Conservation (phyloP, 2,329 filamentous ascomycete genomes). For the Esteya vermicola region DNA sequence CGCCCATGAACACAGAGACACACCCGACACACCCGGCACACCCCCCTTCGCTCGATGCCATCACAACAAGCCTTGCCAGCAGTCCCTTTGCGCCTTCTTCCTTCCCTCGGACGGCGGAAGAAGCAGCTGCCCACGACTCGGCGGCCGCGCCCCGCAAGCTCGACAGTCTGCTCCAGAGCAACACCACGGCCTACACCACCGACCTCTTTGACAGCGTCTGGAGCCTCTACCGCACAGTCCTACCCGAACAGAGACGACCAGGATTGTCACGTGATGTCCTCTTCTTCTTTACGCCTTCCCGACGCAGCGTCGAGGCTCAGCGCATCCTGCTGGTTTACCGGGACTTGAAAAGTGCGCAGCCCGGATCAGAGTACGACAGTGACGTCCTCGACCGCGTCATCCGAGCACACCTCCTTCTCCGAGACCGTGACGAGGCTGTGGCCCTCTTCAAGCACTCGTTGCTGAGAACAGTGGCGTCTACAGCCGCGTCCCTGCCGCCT, state of each 20-base stretch:
- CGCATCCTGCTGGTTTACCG: conserved; percentile 31
- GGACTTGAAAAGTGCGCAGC: conserved; percentile 20
- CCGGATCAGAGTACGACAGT: conserved; percentile 24
- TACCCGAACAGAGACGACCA: conserved; percentile 14
- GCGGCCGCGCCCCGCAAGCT: conserved; percentile 6
- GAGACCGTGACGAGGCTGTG: conserved; percentile 24
- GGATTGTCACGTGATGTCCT: conserved; percentile 21
- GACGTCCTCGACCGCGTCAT: conserved; percentile 25
- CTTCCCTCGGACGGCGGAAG: not conserved
- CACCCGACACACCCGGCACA: not conserved
- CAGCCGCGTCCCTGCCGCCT: not conserved
- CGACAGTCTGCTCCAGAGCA: not conserved
- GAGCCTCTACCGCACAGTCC: conserved; percentile 25
- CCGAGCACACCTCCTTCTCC: conserved; percentile 24
- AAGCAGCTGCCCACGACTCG: not conserved
- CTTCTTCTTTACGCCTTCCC: conserved; percentile 26
- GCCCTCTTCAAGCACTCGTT: conserved; percentile 25
- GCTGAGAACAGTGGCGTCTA: conserved; percentile 5
- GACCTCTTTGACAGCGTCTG: conserved; percentile 25
- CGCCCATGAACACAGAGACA: too few relatives aligned
- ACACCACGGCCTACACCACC: conserved; percentile 2
- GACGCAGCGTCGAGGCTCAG: conserved; percentile 26
- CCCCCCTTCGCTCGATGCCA: not conserved
- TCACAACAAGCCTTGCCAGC: not conserved
- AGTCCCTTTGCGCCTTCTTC: not conserved